These are phyloP conservation scores for Neurospora sp. DNA, from an alignment of 495 filamentous ascomycete species.

Conservation along the genomic window DNA sequence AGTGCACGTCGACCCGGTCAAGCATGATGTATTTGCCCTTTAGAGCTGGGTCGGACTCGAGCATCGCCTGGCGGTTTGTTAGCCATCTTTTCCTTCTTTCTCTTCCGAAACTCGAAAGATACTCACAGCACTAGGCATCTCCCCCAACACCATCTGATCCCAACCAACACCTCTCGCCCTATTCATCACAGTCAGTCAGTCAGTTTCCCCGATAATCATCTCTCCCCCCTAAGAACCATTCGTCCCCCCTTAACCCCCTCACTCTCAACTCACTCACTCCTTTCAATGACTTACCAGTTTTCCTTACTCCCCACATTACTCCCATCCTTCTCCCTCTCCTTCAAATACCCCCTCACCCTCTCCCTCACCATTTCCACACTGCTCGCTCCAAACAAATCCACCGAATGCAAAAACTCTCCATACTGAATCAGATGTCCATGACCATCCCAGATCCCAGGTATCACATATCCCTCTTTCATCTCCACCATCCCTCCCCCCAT, in stretches of 20 bases:
- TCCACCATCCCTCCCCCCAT: background rate
- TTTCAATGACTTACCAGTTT: constrained; percentile 27
- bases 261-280: background rate
- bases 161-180: constrained; percentile 51
- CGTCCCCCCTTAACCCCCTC: too few relatives aligned
- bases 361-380: constrained; percentile 39
- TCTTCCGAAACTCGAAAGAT: background rate
- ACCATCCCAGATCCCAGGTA: constrained; percentile 56
- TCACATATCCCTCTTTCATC: constrained; percentile 30
- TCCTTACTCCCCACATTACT: constrained; percentile 28
- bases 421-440: constrained; percentile 55
- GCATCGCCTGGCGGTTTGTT: constrained; percentile 31
- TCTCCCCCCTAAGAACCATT: too few relatives aligned
- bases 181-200: background rate
- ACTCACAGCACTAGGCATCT: constrained; percentile 53
- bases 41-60: constrained; percentile 40
- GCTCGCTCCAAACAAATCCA: constrained; percentile 44
- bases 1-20: constrained; percentile 57
- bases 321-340: background rate
- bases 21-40: constrained; percentile 52
- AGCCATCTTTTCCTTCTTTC: background rate
- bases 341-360: constrained; percentile 37
- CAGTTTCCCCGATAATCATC: background rate
- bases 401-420: constrained; percentile 53
- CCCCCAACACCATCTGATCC: constrained; percentile 52